These are phyloP conservation scores for Diplocarpon mali DNA, from an alignment of 2,329 filamentous ascomycete species.

Conservation along the genomic window DNA sequence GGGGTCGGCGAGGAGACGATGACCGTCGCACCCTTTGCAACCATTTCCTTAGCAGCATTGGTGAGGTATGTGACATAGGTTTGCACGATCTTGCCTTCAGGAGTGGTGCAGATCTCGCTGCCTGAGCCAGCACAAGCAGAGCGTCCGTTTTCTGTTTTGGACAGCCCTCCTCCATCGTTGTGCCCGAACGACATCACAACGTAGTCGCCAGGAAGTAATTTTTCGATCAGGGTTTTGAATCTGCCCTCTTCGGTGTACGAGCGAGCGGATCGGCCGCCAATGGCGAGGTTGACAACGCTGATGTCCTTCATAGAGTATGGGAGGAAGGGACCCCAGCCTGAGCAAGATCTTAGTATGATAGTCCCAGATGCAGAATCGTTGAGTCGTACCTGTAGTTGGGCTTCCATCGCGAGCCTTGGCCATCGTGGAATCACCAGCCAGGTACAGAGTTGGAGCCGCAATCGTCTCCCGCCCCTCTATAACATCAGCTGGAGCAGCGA, in stretches of 20 bases:
- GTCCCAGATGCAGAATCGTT: background rate
- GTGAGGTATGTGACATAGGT: constrained; percentile 25
- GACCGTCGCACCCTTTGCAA: constrained; percentile 47
- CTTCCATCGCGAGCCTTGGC: constrained; percentile 35
- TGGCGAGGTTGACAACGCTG: constrained; percentile 50
- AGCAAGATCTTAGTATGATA: constrained; percentile 9
- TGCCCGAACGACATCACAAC: constrained; percentile 54
- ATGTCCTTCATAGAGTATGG: constrained; percentile 37
- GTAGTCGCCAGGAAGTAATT: constrained; percentile 28
- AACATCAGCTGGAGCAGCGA: constrained; percentile 13
- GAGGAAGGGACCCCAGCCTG: constrained; percentile 55
- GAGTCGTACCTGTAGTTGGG: constrained; percentile 30
- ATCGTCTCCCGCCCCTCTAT: constrained; percentile 9
- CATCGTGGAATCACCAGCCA: constrained; percentile 54
- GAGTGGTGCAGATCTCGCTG: constrained; percentile 35
- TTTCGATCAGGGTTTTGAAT: constrained; percentile 44
- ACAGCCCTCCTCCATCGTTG: constrained; percentile 55
- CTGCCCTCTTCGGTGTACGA: constrained; percentile 56
- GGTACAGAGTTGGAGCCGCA: constrained; percentile 35
- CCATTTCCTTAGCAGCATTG: constrained; percentile 21
- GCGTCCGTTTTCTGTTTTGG: constrained; percentile 48
- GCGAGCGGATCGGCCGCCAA: constrained; percentile 54
- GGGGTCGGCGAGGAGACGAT: constrained; percentile 50
- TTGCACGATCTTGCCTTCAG: constrained; percentile 38
- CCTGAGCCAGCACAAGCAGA: constrained; percentile 39